Percentiles rank a stretch among this genome's conserved stretches.
Conservation (phyloP, 805 yeast genomes). For the Schwanniomyces yamadae region DNA sequence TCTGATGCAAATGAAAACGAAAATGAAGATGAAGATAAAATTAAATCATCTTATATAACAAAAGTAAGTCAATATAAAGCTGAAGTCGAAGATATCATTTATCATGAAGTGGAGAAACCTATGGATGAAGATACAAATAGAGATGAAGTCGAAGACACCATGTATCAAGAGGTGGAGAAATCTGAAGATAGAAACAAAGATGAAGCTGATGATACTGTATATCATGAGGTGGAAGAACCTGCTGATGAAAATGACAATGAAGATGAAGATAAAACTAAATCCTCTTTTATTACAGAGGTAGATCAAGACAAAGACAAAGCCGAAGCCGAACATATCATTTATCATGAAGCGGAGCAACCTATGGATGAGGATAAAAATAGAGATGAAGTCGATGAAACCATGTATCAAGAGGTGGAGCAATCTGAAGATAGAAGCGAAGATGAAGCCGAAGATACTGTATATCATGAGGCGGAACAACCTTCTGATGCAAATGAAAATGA, state of each 20-base stretch:
- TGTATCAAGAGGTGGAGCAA: neutral
- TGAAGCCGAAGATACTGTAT: neutral
- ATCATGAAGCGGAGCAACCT: conserved; percentile 1
- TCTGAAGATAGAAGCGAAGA: conserved; percentile 18
- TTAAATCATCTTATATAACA: too few species aligned
- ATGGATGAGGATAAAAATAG: neutral
- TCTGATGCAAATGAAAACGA: conserved; percentile 2
- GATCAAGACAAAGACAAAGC: too few species aligned
- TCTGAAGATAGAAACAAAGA: conserved; percentile 18
- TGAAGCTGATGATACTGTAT: neutral
- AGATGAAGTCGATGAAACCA: neutral
- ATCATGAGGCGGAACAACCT: neutral
- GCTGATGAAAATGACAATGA: neutral
- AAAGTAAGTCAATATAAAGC: too few species aligned
- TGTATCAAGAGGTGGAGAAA: neutral
- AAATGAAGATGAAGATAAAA: neutral
- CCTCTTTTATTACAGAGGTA: too few species aligned
- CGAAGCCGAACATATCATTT: conserved; percentile 1
- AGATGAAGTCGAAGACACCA: neutral
- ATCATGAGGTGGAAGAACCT: neutral
- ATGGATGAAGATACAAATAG: neutral
- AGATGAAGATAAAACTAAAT: neutral
- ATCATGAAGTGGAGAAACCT: conserved; percentile 1
- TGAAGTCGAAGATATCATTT: conserved; percentile 1
- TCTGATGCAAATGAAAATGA: neutral